Conservation (phyloP, 768 basidiomycete species). For the Mycena metata region DNA sequence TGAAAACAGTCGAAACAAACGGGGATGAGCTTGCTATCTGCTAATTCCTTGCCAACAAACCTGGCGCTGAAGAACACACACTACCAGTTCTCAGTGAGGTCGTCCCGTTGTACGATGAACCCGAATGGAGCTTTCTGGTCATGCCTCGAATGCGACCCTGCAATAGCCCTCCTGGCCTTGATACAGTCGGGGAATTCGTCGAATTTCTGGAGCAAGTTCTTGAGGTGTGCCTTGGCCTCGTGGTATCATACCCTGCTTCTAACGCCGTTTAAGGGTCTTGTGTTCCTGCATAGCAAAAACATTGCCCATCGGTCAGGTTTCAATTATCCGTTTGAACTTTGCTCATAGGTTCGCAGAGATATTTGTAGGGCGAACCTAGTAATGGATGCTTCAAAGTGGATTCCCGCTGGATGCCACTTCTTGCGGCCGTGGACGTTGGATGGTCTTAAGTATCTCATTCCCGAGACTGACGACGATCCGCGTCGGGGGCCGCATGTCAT, state of each 20-base stretch:
- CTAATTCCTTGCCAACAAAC: neutral
- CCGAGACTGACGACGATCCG: no score
- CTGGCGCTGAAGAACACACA: neutral
- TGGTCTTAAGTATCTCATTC: no score
- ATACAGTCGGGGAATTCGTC: neutral
- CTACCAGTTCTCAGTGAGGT: conserved; percentile 1
- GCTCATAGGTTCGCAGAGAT: no score
- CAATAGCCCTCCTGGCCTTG: neutral
- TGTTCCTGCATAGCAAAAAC: neutral
- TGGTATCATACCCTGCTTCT: no score
- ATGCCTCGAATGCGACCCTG: neutral
- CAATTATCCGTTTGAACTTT: no score
- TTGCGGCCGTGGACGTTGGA: no score
- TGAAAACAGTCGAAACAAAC: neutral
- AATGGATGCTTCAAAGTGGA: no score
- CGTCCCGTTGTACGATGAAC: neutral
- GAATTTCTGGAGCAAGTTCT: neutral
- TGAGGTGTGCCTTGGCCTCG: neutral
- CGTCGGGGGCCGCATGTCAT: no score
- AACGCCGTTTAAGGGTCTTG: neutral
- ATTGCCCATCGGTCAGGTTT: neutral
- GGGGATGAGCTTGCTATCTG: neutral
- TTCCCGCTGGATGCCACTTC: no score
- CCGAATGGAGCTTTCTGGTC: neutral
- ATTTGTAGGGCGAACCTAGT: conserved; percentile 1